Evolutionary conservation across 768 basidiomycete species (phyloP).

Genomic region (Serendipita vermifera): DNA sequence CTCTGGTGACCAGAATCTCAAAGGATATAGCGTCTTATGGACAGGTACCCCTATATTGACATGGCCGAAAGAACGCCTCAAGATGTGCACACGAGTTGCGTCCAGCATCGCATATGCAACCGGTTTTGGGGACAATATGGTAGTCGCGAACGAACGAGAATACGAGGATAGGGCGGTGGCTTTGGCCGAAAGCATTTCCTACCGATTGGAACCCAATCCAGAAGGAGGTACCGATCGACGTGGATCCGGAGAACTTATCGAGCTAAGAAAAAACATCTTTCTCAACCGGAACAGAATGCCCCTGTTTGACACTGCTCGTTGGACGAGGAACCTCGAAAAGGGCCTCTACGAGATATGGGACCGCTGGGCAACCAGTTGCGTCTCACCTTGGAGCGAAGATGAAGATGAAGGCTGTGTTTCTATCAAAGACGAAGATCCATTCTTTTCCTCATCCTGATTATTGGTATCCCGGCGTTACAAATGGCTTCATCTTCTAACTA

Average conservation of each 20-base stretch:
- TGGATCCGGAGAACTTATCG: slow-evolving; percentile 27
- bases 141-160: slow-evolving; percentile 30
- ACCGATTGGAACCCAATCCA: slow-evolving; percentile 15
- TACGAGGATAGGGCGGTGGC: slow-evolving; percentile 36
- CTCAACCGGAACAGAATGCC: slow-evolving; percentile 31
- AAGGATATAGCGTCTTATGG: slow-evolving; percentile 41
- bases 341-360: slow-evolving; percentile 32
- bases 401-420: neutral
- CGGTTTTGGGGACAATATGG: slow-evolving; percentile 36
- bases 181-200: slow-evolving; percentile 25
- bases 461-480: too few species aligned
- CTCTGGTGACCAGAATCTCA: neutral
- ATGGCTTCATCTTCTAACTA: too few species aligned
- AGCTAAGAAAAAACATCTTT: slow-evolving; percentile 32
- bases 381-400: neutral
- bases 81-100: slow-evolving; percentile 40
- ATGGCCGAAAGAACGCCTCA: slow-evolving; percentile 33
- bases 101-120: slow-evolving; percentile 38
- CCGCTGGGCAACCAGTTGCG: slow-evolving; percentile 30
- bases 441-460: too few species aligned
- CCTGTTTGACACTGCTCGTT: slow-evolving; percentile 36
- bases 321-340: slow-evolving; percentile 37
- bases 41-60: slow-evolving; percentile 39
- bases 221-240: slow-evolving; percentile 17
- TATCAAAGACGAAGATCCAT: neutral